Conservation (phyloP, 139 green algal species). For the Asterochloris sp. region DNA sequence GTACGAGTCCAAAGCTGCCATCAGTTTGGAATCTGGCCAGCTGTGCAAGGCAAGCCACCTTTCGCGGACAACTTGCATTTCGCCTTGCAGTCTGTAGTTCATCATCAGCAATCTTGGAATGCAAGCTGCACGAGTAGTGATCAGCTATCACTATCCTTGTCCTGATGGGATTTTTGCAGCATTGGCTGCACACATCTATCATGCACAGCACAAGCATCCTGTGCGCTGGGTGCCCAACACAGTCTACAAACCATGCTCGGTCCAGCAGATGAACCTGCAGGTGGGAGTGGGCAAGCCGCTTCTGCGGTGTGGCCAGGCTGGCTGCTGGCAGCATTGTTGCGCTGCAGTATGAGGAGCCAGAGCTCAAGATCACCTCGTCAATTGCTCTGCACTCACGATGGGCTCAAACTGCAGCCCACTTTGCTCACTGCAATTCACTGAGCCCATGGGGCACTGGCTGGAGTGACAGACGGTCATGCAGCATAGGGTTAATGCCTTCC, state of each 20-base stretch:
- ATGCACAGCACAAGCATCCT: background rate
- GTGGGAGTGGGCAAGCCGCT: background rate
- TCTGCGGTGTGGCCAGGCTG: no score
- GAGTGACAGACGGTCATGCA: background rate
- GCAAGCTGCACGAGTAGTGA: background rate
- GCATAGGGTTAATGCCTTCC: background rate
- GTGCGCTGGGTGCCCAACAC: slow-evolving; percentile 17
- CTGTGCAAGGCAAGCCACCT: no score
- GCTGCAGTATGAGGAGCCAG: no score
- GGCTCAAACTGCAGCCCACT: no score
- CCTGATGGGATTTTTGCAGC: slow-evolving; percentile 40
- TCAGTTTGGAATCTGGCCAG: no score
- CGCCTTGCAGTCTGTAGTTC: background rate
- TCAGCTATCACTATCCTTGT: slow-evolving; percentile 46
- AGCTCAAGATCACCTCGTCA: no score
- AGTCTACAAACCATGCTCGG: slow-evolving; percentile 2
- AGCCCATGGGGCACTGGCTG: background rate
- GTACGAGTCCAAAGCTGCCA: no score
- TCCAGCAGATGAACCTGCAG: background rate
- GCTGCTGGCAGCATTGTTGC: no score
- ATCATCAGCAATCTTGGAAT: background rate
- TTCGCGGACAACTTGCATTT: no score
- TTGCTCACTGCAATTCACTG: no score
- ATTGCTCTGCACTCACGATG: no score
- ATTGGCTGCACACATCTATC: slow-evolving; percentile 28